phyloP scores from a whole-genome alignment of 208 protist genomes.

The Leishmania guyanensis region DNA sequence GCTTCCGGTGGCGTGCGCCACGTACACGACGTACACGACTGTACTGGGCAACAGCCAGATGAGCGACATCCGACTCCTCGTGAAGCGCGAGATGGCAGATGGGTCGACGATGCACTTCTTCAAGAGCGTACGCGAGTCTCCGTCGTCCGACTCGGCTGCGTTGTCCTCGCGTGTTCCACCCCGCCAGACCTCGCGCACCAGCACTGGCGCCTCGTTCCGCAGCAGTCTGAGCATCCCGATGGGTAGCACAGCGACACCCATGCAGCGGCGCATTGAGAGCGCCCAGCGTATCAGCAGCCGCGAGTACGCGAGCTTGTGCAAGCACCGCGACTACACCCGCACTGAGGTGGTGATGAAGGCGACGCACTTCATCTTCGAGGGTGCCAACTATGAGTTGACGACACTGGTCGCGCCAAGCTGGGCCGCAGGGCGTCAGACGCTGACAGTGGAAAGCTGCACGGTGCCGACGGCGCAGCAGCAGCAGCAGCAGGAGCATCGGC shows the following conservation, averaged over 20 bases:
- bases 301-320: slow-evolving; percentile 69
- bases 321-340: slow-evolving; percentile 51
- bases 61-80: slow-evolving; percentile 65
- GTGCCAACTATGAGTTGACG: slow-evolving; percentile 63
- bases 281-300: slow-evolving; percentile 72
- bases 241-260: background rate
- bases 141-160: slow-evolving; percentile 3
- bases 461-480: background rate
- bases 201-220: slow-evolving; percentile 20
- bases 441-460: slow-evolving; percentile 52
- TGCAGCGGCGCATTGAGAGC: slow-evolving; percentile 47
- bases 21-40: slow-evolving; percentile 49
- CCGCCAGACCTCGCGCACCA: slow-evolving; percentile 11
- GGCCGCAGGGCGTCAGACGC: slow-evolving; percentile 61
- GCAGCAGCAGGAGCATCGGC: background rate
- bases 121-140: slow-evolving; percentile 40
- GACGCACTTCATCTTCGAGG: slow-evolving; percentile 65
- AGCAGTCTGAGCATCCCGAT: slow-evolving; percentile 1
- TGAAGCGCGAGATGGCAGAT: slow-evolving; percentile 48
- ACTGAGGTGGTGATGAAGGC: slow-evolving; percentile 54
- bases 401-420: slow-evolving; percentile 61
- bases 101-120: slow-evolving; percentile 75
- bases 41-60: slow-evolving; percentile 59
- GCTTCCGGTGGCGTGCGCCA: slow-evolving; percentile 43
- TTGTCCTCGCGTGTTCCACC: background rate